phyloP scores from a whole-genome alignment of 192 early-diverging fungal species.

The Coemansia aciculifera region DNA sequence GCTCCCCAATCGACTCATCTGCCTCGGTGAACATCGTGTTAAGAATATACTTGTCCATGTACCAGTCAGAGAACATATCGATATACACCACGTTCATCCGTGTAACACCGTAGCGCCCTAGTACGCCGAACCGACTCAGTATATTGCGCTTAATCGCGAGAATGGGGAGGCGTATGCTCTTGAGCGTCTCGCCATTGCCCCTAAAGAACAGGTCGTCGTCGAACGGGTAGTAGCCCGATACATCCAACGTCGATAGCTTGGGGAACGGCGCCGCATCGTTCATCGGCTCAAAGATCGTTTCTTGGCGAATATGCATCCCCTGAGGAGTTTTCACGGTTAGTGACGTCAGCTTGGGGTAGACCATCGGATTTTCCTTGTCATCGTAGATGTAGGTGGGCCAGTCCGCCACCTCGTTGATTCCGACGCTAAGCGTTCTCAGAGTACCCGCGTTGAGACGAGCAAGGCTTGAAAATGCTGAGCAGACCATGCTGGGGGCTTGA shows the following conservation, averaged over 20 bases:
- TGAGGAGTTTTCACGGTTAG: background rate
- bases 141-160: background rate
- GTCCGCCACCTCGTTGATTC: background rate
- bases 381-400: background rate
- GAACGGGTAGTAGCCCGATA: background rate
- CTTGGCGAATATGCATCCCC: background rate
- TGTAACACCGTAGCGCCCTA: background rate
- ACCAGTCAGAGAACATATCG: background rate
- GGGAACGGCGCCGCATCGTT: background rate
- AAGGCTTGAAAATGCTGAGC: background rate
- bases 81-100: background rate
- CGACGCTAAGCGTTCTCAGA: background rate
- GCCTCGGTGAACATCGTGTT: background rate
- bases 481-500: background rate
- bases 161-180: background rate
- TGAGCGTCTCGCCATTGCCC: background rate
- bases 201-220: background rate
- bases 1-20: background rate
- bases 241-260: background rate
- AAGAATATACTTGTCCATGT: background rate
- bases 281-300: background rate
- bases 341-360: background rate
- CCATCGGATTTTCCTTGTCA: background rate
- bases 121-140: background rate
- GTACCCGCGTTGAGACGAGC: background rate